Evolutionary conservation across 1,139 yeast genomes (phyloP).

Genomic region (Candida glucosophila): DNA sequence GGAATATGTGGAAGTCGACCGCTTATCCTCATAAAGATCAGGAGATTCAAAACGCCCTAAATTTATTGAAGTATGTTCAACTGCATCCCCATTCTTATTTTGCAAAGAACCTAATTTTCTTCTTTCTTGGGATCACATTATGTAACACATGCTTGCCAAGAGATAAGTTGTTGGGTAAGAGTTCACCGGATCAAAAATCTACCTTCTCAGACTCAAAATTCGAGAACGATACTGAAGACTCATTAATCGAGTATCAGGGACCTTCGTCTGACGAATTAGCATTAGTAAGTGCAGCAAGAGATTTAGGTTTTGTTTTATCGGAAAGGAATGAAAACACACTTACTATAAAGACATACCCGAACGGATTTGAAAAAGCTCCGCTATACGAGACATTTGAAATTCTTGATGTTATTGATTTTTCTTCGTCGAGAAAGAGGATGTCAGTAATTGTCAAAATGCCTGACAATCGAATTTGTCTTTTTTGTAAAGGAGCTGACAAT

Average conservation of each 20-base stretch:
- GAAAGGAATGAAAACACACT: slow-evolving; percentile 56
- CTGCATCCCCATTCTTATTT: slow-evolving; percentile 61
- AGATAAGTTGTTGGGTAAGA: slow-evolving; percentile 14
- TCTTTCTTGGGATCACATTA: slow-evolving; percentile 71
- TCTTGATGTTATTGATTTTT: slow-evolving; percentile 75
- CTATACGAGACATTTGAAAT: slow-evolving; percentile 62
- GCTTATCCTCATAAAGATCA: slow-evolving; percentile 29
- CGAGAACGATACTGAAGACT: slow-evolving; percentile 25
- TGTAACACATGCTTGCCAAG: slow-evolving; percentile 87
- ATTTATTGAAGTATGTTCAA: slow-evolving; percentile 63
- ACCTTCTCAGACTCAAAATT: slow-evolving; percentile 7
- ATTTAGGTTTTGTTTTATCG: slow-evolving; percentile 75
- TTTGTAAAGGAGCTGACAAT: slow-evolving; percentile 96
- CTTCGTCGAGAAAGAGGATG: slow-evolving; percentile 90
- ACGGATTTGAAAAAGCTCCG: slow-evolving; percentile 64
- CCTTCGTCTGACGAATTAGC: slow-evolving; percentile 97
- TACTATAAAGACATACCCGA: slow-evolving; percentile 69
- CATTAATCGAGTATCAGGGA: slow-evolving; percentile 69
- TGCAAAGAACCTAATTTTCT: slow-evolving; percentile 67
- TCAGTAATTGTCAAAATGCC: slow-evolving; percentile 78
- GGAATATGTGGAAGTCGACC: slow-evolving; percentile 26
- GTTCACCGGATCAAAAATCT: slow-evolving; percentile 3
- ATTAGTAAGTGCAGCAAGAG: slow-evolving; percentile 87
- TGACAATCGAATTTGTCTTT: slow-evolving; percentile 63
- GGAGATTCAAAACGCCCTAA: slow-evolving; percentile 29